Base-by-base conservation (phyloP, 768 basidiomycete species). In the Chalciporus piperatus region DNA sequence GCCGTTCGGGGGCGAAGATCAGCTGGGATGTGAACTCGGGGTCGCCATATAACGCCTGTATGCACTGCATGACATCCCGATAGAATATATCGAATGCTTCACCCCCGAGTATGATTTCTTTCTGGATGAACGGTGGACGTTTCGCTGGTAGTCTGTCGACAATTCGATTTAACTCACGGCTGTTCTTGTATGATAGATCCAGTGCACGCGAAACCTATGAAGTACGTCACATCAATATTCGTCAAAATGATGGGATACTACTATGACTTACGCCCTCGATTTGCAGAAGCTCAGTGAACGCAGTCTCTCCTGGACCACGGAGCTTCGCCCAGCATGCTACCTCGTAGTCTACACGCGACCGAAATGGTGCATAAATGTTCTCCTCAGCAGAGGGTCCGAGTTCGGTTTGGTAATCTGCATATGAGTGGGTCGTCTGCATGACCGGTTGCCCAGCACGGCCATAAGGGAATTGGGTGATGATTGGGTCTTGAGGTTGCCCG, bases 291-390 rank as follows among this genome's bases (percentile, higher is more conserved):
- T 77, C 73, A 0, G 68, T 54, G 20, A 76, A 57, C 1, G 74
- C 74, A 0, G 70, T 72, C 0, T 74, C 71, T 7, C 71, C 61
- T 0, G 68, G 57, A 0, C 72, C 72, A 0, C 62, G 58, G 1
- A 70, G 48, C 51, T 75, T 76, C 2, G 70, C 73, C 74, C 76
- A 75, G 17, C 55, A 42, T 4, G 70, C 74, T 25, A 76, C 17
- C 49, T 73, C 70, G 73, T 72, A 77, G 32, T 75, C 72, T 2
- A 72, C 35, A 32, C 67, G 41, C 0, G 70, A 71, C 0, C 12
- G 8, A 54, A 76, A 76, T 0, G 70, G 75, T 7, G 70, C 66
- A 42, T 51, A 64, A 12, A 47, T 32, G n/a, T 41, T 47, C n/a
- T 13, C 13, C 6, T n/a, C 35, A 14, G 35, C 5, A 4, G 35